Percentiles rank a stretch among this genome's conserved stretches.
phyloP scores from a whole-genome alignment of 78 protist species.

The Speleostelium caveatum region DNA sequence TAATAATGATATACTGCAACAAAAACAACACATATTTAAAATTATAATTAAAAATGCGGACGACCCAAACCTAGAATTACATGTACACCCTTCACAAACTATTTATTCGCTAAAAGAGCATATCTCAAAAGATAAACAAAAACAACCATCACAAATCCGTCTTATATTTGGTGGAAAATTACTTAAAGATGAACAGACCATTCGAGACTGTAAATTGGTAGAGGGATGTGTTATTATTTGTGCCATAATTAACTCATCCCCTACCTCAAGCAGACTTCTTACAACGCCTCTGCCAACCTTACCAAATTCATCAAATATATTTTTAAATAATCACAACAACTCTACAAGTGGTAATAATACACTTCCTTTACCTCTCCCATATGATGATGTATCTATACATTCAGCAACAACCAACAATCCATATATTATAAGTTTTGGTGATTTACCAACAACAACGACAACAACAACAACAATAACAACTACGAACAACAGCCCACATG shows the following conservation, averaged over 20 bases:
- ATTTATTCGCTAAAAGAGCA: background rate
- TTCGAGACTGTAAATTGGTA: background rate
- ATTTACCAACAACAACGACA: background rate
- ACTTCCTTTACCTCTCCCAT: background rate
- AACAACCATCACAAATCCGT: background rate
- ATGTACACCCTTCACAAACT: background rate
- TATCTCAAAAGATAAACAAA: conserved; percentile 10
- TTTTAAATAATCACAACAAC: background rate
- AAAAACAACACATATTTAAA: too few species aligned
- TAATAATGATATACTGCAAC: too few species aligned
- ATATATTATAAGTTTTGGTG: background rate
- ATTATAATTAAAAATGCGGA: conserved; percentile 24
- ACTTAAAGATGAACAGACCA: conserved; percentile 18
- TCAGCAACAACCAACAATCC: background rate
- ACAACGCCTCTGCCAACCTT: background rate
- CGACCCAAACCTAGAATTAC: conserved; percentile 9
- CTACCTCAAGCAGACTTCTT: background rate
- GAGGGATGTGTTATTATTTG: conserved; percentile 12
- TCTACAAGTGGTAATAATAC: background rate
- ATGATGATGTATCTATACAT: background rate
- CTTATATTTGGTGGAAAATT: conserved; percentile 23
- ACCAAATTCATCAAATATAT: background rate
- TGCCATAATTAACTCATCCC: conserved; percentile 1
- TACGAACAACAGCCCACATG: background rate
- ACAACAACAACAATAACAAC: background rate